These are phyloP conservation scores for Monsonia emarginata DNA, from an alignment of 441 rosid genomes.

Conservation along the genomic window DNA sequence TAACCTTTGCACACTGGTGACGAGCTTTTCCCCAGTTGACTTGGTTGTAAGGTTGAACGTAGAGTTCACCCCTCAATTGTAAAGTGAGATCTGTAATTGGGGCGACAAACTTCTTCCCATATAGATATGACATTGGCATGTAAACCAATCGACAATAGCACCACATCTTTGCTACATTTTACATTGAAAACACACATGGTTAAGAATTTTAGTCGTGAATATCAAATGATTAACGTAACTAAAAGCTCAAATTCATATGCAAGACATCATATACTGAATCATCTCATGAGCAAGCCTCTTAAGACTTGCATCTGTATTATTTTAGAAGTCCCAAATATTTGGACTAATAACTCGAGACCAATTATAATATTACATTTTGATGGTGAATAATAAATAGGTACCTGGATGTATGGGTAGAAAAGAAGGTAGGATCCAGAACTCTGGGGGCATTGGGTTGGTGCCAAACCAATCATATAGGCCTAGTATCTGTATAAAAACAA, in stretches of 20 bases:
- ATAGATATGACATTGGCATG: slow-evolving; percentile 26
- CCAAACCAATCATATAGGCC: slow-evolving; percentile 89
- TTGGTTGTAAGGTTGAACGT: slow-evolving; percentile 44
- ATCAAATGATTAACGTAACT: no score
- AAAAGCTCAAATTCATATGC: no score
- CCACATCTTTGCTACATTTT: slow-evolving; percentile 70
- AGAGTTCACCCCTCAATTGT: slow-evolving; percentile 63
- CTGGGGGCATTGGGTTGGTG: slow-evolving; percentile 78
- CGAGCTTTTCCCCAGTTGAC: slow-evolving; percentile 63
- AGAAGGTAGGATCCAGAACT: slow-evolving; percentile 85
- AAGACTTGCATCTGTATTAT: no score
- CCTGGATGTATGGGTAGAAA: slow-evolving; percentile 70
- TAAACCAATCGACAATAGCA: slow-evolving; percentile 82
- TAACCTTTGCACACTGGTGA: slow-evolving; percentile 58
- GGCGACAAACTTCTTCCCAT: slow-evolving; percentile 40
- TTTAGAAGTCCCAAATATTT: no score
- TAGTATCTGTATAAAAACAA: slow-evolving; percentile 43
- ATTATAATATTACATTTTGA: no score
- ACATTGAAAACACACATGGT: no score
- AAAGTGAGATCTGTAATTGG: slow-evolving; percentile 45
- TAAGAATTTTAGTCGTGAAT: no score
- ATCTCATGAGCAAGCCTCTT: no score
- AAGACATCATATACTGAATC: no score
- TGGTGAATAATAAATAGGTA: no score
- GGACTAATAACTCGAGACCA: no score